Evolutionary conservation across 2,329 filamentous ascomycete genomes (phyloP).

Genomic region (Fusarium succisae): DNA sequence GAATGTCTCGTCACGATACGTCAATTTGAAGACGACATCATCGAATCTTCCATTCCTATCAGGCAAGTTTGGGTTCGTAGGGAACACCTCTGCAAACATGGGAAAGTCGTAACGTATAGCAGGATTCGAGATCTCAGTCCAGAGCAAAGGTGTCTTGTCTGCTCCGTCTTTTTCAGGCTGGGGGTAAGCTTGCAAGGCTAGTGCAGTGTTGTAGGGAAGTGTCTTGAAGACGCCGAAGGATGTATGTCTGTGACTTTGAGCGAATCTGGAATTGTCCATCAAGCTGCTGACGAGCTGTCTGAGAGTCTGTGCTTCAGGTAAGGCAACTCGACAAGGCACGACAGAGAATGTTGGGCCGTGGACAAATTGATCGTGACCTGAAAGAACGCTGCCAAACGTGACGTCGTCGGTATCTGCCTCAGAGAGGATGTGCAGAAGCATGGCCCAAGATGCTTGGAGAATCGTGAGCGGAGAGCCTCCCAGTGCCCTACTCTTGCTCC

Average conservation of each 20-base stretch:
- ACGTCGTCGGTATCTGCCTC: slow-evolving; percentile 18
- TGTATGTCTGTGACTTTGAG: not conserved
- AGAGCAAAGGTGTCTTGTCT: not conserved
- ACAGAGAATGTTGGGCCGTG: slow-evolving; percentile 25
- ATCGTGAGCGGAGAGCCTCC: slow-evolving; percentile 6
- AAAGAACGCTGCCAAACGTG: slow-evolving; percentile 5
- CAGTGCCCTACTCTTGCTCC: not conserved
- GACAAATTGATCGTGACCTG: not conserved
- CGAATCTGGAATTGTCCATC: not conserved
- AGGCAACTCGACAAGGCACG: slow-evolving; percentile 2
- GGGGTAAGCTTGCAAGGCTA: slow-evolving; percentile 13
- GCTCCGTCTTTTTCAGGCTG: accelerated
- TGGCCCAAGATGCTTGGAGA: slow-evolving; percentile 8
- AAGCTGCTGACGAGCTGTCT: not conserved
- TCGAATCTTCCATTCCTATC: slow-evolving; percentile 1
- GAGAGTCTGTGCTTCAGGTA: slow-evolving; percentile 1
- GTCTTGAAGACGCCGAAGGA: slow-evolving; percentile 20
- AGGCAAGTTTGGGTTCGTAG: not conserved
- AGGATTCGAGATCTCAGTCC: slow-evolving; percentile 8
- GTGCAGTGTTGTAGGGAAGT: slow-evolving; percentile 22
- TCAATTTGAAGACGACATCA: slow-evolving; percentile 15
- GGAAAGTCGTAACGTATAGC: slow-evolving; percentile 26
- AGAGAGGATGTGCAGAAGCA: slow-evolving; percentile 1
- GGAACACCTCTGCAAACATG: slow-evolving; percentile 24
- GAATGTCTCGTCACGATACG: slow-evolving; percentile 8